These are phyloP conservation scores for Alternaria alternata DNA, from an alignment of 2,329 filamentous ascomycete species.

Conservation along the genomic window DNA sequence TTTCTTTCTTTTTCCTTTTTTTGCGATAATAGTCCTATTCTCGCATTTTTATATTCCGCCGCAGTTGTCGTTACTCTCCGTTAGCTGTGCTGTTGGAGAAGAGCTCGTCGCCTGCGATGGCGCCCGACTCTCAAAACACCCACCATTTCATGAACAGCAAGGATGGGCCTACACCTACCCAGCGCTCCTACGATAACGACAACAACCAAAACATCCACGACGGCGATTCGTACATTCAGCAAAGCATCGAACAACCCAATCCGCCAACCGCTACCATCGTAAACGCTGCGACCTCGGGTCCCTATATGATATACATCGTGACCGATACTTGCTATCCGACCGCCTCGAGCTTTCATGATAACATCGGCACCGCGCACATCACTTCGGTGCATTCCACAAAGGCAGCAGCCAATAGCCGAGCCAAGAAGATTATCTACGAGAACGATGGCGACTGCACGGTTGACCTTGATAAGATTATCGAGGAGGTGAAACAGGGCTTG, in stretches of 20 bases:
- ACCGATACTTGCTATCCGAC: conserved; percentile 33
- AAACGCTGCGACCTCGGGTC: conserved; percentile 3
- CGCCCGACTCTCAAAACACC: conserved; percentile 2
- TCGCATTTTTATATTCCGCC: neutral
- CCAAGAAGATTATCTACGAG: conserved; percentile 36
- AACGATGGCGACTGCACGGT: conserved; percentile 25
- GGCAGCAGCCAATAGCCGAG: conserved; percentile 28
- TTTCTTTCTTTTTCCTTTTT: neutral
- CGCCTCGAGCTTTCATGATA: conserved; percentile 22
- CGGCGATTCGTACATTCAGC: conserved; percentile 14
- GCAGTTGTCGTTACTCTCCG: neutral
- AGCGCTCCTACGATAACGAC: conserved; percentile 1
- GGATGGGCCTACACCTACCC: conserved; percentile 19
- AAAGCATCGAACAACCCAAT: conserved; percentile 13
- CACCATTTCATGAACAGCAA: neutral
- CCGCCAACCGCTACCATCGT: conserved; percentile 8
- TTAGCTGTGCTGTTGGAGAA: neutral
- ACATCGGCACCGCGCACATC: conserved; percentile 27
- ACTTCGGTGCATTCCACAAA: conserved; percentile 32
- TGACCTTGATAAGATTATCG: conserved; percentile 36
- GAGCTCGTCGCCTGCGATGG: conserved; percentile 4
- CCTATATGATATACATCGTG: conserved; percentile 30
- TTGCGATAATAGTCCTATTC: neutral
- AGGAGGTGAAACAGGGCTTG: conserved; percentile 29
- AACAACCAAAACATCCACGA: conserved; percentile 3